Evolutionary conservation across 148 eudicot genomes (phyloP).

Genomic region (Polygonum maritimum): DNA sequence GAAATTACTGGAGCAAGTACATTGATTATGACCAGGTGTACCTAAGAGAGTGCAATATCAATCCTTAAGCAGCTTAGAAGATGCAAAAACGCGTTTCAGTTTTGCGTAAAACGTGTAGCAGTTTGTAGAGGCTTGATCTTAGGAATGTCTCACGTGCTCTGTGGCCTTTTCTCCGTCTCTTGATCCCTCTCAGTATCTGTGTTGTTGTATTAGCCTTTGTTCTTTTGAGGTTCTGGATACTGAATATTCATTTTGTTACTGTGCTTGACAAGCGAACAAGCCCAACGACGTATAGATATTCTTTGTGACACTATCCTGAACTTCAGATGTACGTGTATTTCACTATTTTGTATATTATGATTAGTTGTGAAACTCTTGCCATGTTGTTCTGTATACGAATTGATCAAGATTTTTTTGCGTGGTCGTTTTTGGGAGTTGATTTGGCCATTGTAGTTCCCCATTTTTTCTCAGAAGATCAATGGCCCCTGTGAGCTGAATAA

Average conservation of each 20-base stretch:
- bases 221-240: not conserved
- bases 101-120: constrained; percentile 3
- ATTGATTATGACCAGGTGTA: constrained; percentile 56
- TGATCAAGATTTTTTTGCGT: not conserved
- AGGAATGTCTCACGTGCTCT: not conserved
- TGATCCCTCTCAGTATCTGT: not conserved
- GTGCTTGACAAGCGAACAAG: constrained; percentile 8
- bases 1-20: constrained; percentile 55
- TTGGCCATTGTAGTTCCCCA: not conserved
- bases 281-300: constrained; percentile 4
- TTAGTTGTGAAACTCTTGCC: not conserved
- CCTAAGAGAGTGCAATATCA: constrained; percentile 78
- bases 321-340: constrained; percentile 7
- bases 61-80: constrained; percentile 27
- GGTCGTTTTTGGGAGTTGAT: not conserved
- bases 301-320: constrained; percentile 2
- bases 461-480: no score
- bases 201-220: constrained; percentile 4
- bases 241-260: constrained; percentile 1
- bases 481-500: no score
- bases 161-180: not conserved
- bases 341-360: constrained; percentile 6
- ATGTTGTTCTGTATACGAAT: not conserved
- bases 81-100: not conserved
- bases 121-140: not conserved